phyloP scores from a whole-genome alignment of 2,329 filamentous ascomycete species.

The Xylaria polymorpha region DNA sequence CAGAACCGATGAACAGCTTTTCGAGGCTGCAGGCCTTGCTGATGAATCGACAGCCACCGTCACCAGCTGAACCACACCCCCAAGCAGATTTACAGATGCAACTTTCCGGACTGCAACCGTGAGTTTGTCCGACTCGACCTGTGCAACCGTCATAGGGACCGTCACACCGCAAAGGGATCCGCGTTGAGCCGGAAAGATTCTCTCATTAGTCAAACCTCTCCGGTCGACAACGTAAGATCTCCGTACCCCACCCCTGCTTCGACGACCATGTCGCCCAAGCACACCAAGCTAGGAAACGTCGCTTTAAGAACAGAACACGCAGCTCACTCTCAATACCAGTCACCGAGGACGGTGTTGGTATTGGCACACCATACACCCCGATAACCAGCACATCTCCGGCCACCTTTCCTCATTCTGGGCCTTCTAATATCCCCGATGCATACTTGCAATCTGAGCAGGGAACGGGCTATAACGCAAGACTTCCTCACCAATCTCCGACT shows the following conservation, averaged over 20 bases:
- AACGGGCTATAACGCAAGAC: slow-evolving; percentile 50
- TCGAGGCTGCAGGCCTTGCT: slow-evolving; percentile 36
- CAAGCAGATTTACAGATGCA: slow-evolving; percentile 94
- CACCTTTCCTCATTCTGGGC: slow-evolving; percentile 51
- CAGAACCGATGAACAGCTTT: not conserved
- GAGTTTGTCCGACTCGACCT: slow-evolving; percentile 95
- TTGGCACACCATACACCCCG: slow-evolving; percentile 60
- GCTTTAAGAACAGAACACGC: slow-evolving; percentile 55
- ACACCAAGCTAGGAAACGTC: slow-evolving; percentile 57
- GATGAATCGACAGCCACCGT: slow-evolving; percentile 68
- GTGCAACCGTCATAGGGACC: slow-evolving; percentile 84
- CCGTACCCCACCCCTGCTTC: slow-evolving; percentile 57
- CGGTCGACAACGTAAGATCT: slow-evolving; percentile 55
- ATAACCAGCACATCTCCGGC: slow-evolving; percentile 58
- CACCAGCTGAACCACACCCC: slow-evolving; percentile 97
- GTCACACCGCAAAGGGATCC: slow-evolving; percentile 82
- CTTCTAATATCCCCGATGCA: slow-evolving; percentile 55
- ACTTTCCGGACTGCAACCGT: slow-evolving; percentile 89
- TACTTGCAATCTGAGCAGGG: slow-evolving; percentile 57
- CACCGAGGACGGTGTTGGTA: slow-evolving; percentile 56
- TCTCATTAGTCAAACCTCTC: slow-evolving; percentile 65
- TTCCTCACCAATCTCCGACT: slow-evolving; percentile 56
- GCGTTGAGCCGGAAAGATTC: slow-evolving; percentile 80
- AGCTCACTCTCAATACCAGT: slow-evolving; percentile 58
- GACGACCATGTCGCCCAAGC: slow-evolving; percentile 61